phyloP scores from a whole-genome alignment of 2,329 filamentous ascomycete genomes.

The Fusarium pilosicola region DNA sequence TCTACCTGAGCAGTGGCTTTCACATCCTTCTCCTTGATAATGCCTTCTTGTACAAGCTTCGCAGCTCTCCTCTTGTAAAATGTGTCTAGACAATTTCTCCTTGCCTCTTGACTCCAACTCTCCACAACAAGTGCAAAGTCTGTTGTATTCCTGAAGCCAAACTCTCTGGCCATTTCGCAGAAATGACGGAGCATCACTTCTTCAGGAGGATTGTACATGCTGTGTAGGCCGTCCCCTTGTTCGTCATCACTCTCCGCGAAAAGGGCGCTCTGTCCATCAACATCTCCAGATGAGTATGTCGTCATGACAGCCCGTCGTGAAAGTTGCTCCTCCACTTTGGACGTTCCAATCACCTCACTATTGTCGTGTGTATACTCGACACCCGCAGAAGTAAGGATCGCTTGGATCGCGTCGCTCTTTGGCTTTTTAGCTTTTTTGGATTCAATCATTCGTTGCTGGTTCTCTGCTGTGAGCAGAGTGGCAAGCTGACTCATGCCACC shows the following conservation, averaged over 20 bases:
- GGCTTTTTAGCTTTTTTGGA: conserved; percentile 51
- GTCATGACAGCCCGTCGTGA: conserved; percentile 78
- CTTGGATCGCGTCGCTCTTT: conserved; percentile 81
- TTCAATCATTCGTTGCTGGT: conserved; percentile 53
- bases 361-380: conserved; percentile 98
- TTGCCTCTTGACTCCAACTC: conserved; percentile 85
- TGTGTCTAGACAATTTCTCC: conserved; percentile 78
- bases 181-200: conserved; percentile 85
- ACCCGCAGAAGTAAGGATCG: conserved; percentile 86
- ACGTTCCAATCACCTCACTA: conserved; percentile 91
- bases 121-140: conserved; percentile 94
- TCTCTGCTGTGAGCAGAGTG: conserved; percentile 58
- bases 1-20: conserved; percentile 36
- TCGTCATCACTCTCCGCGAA: conserved; percentile 63
- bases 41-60: conserved; percentile 51
- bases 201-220: conserved; percentile 75
- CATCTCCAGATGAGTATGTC: conserved; percentile 55
- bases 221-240: conserved; percentile 46
- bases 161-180: conserved; percentile 85
- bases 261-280: conserved; percentile 63
- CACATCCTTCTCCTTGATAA: conserved; percentile 40
- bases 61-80: conserved; percentile 80
- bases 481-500: conserved; percentile 79
- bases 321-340: conserved; percentile 88
- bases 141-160: conserved; percentile 78